Percentiles rank a stretch among this genome's conserved stretches.
These are phyloP conservation scores for Corymbia maculata DNA, from an alignment of 345 rosid genomes.

Conservation along the genomic window DNA sequence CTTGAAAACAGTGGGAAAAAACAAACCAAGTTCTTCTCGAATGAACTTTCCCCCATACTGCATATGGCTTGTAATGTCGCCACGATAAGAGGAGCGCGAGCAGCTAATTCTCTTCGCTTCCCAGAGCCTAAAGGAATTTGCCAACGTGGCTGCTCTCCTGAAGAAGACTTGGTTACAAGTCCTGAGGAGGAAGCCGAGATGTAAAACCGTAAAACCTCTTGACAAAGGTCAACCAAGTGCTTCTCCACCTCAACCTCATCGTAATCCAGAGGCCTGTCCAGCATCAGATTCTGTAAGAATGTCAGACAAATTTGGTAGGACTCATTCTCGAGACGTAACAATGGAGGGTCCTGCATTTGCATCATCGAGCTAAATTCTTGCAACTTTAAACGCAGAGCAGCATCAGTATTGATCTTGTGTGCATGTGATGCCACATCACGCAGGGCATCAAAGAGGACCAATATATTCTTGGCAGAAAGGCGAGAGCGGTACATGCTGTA, in stretches of 20 bases:
- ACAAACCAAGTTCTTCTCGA: slow-evolving; percentile 53
- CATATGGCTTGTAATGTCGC: slow-evolving; percentile 75
- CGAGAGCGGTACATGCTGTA: slow-evolving; percentile 71
- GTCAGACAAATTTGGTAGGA: slow-evolving; percentile 91
- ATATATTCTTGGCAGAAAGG: slow-evolving; percentile 62
- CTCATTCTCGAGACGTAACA: slow-evolving; percentile 89
- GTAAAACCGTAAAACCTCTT: slow-evolving; percentile 68
- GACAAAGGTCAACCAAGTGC: slow-evolving; percentile 57
- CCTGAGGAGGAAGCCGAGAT: slow-evolving; percentile 36
- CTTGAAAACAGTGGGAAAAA: slow-evolving; percentile 75
- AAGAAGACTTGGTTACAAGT: slow-evolving; percentile 28
- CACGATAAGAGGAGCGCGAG: slow-evolving; percentile 75
- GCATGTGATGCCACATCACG: slow-evolving; percentile 77
- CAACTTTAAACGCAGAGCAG: slow-evolving; percentile 50
- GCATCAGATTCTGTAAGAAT: slow-evolving; percentile 69
- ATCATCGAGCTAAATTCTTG: slow-evolving; percentile 82
- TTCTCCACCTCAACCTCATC: slow-evolving; percentile 56
- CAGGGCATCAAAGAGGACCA: slow-evolving; percentile 78
- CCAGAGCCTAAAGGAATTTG: slow-evolving; percentile 84
- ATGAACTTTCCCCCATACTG: slow-evolving; percentile 61
- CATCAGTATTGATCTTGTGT: slow-evolving; percentile 58
- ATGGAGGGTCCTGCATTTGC: slow-evolving; percentile 98
- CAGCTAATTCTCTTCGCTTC: slow-evolving; percentile 71
- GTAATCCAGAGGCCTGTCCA: slow-evolving; percentile 42
- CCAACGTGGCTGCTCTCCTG: slow-evolving; percentile 39